phyloP scores from a whole-genome alignment of 305 asterid species.

The Rubia balearica region DNA sequence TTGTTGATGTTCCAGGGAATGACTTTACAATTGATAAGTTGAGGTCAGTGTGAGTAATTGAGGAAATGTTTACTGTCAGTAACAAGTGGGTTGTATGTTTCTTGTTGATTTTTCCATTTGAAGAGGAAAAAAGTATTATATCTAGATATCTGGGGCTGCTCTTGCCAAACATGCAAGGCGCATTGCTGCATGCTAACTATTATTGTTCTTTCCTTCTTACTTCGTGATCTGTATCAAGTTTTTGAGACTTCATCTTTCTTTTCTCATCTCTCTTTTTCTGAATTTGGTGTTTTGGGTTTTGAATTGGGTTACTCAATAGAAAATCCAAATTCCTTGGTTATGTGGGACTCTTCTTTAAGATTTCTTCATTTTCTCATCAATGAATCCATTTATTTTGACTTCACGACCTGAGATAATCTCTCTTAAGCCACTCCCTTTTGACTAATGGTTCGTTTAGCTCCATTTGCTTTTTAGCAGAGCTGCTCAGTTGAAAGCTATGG shows the following conservation, averaged over 20 bases:
- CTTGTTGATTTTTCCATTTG: neutral
- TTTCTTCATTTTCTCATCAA: constrained; percentile 86
- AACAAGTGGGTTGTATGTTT: constrained; percentile 43
- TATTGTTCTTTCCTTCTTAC: neutral
- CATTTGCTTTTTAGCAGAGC: constrained; percentile 12
- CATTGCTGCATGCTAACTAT: too few relatives aligned
- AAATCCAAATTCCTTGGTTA: constrained; percentile 80
- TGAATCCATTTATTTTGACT: constrained; percentile 22
- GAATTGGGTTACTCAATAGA: constrained; percentile 95
- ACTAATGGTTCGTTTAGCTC: too few relatives aligned
- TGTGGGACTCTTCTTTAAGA: constrained; percentile 99
- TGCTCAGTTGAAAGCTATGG: constrained; percentile 67
- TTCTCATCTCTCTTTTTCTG: constrained; percentile 73
- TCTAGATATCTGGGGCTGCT: too few relatives aligned
- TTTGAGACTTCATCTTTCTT: constrained; percentile 13
- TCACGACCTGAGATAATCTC: too few relatives aligned
- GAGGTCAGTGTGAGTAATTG: constrained; percentile 10
- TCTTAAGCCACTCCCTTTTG: too few relatives aligned
- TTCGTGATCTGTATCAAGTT: constrained; percentile 5
- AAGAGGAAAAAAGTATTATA: too few relatives aligned
- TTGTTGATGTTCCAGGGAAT: too few relatives aligned
- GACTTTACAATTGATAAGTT: too few relatives aligned
- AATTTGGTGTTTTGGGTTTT: constrained; percentile 89
- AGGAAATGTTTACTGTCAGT: constrained; percentile 92
- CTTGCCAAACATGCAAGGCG: too few relatives aligned